Conservation (phyloP, 2,329 filamentous ascomycete species). For the Xylaria sp. region DNA sequence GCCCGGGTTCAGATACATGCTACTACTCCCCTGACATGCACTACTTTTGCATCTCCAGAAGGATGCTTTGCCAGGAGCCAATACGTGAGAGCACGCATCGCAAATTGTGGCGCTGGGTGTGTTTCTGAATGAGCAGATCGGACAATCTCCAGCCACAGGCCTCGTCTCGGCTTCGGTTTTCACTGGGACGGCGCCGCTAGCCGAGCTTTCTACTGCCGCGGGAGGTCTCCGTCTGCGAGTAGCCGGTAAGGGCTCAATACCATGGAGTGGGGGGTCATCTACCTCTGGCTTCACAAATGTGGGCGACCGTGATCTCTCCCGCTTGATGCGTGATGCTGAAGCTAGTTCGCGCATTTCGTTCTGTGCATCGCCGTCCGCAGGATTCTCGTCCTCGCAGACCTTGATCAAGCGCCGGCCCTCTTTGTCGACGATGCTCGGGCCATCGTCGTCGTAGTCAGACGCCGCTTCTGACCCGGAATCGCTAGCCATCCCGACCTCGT, state of each 20-base stretch:
- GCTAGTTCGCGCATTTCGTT: conserved; percentile 72
- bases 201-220: neutral
- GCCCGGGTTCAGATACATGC: conserved; percentile 68
- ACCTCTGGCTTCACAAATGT: conserved; percentile 21
- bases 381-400: conserved; percentile 73
- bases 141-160: conserved; percentile 48
- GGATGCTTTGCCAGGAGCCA: conserved; percentile 59
- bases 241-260: conserved; percentile 7
- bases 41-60: conserved; percentile 69
- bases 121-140: conserved; percentile 73
- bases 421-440: conserved; percentile 66
- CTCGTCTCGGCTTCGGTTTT: conserved; percentile 17
- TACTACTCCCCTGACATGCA: conserved; percentile 60
- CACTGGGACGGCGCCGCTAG: neutral
- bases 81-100: conserved; percentile 71
- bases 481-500: conserved; percentile 39
- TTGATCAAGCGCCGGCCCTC: conserved; percentile 72
- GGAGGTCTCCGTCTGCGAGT: conserved; percentile 15
- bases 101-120: conserved; percentile 62
- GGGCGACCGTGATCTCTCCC: conserved; percentile 25
- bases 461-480: conserved; percentile 49
- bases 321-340: conserved; percentile 38
- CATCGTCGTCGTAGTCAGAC: conserved; percentile 52
- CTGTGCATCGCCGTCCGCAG: conserved; percentile 60
- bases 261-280: conserved; percentile 5